phyloP scores from a whole-genome alignment of 768 basidiomycete species.

The Baorangia bicolor region DNA sequence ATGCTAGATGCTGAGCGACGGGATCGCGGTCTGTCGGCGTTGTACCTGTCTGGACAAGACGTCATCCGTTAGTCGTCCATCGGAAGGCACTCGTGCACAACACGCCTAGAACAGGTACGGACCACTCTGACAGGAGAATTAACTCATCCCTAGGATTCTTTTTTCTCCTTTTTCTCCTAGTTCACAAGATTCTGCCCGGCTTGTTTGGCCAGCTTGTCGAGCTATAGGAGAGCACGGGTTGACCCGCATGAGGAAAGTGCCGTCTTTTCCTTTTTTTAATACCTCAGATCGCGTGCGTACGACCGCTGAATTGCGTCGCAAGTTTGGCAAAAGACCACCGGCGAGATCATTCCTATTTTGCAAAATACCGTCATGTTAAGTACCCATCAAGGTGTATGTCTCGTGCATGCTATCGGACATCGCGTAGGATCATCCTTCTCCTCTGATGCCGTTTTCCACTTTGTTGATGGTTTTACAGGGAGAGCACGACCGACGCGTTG shows the following conservation, averaged over 20 bases:
- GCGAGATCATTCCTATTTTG: slow-evolving; percentile 79
- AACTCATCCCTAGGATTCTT: slow-evolving; percentile 7
- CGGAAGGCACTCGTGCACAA: slow-evolving; percentile 98
- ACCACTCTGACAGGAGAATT: neutral
- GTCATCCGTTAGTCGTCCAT: slow-evolving; percentile 87
- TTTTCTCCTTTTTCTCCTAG: slow-evolving; percentile 37
- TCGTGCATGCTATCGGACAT: slow-evolving; percentile 83
- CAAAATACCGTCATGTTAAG: slow-evolving; percentile 61
- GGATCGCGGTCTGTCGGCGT: slow-evolving; percentile 84
- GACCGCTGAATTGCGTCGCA: slow-evolving; percentile 82
- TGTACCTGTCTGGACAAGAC: slow-evolving; percentile 94
- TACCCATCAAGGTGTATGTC: slow-evolving; percentile 81
- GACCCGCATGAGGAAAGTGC: slow-evolving; percentile 84
- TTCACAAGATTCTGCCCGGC: slow-evolving; percentile 86
- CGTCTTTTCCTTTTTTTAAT: no score
- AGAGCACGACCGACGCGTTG: slow-evolving; percentile 75
- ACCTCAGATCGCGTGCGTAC: slow-evolving; percentile 46
- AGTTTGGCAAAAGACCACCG: slow-evolving; percentile 88
- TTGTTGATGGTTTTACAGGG: slow-evolving; percentile 14
- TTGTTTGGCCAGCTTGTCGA: slow-evolving; percentile 74
- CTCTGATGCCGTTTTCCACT: no score
- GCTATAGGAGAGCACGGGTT: slow-evolving; percentile 69
- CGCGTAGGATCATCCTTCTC: slow-evolving; percentile 51
- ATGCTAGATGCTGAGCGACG: slow-evolving; percentile 85
- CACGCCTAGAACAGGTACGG: slow-evolving; percentile 82